A percentile compares a stretch with the other conserved stretches of the same genome.
Evolutionary conservation across 1,139 yeast species (phyloP).

Genomic region (Debaryomyces robertsiae): DNA sequence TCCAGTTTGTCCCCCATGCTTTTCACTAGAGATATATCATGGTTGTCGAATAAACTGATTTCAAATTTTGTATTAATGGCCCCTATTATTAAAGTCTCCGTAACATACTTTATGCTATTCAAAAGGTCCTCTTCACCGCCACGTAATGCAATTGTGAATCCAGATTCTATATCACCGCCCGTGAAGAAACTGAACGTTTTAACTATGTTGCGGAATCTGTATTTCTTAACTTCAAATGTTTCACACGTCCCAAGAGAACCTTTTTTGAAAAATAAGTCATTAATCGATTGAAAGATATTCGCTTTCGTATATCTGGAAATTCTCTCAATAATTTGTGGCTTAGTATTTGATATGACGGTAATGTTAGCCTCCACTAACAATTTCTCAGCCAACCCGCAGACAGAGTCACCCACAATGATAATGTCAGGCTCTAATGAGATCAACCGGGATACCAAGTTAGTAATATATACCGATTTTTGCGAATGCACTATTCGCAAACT

Average conservation of each 20-base stretch:
- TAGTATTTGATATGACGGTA: slow-evolving; percentile 76
- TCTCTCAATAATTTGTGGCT: slow-evolving; percentile 80
- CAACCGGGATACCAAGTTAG: slow-evolving; percentile 79
- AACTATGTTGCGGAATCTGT: slow-evolving; percentile 51
- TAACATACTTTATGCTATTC: slow-evolving; percentile 71
- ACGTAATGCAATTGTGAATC: slow-evolving; percentile 80
- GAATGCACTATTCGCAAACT: slow-evolving; percentile 83
- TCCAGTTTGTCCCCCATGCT: slow-evolving; percentile 12
- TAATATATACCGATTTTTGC: slow-evolving; percentile 84
- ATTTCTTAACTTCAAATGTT: slow-evolving; percentile 70
- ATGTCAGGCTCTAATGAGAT: slow-evolving; percentile 78
- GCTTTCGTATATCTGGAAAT: slow-evolving; percentile 81
- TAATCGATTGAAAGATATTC: slow-evolving; percentile 62
- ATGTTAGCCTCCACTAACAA: slow-evolving; percentile 73
- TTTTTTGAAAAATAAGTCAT: slow-evolving; percentile 50
- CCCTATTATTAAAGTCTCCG: slow-evolving; percentile 78
- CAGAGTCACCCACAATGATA: slow-evolving; percentile 76
- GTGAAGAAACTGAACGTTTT: slow-evolving; percentile 77
- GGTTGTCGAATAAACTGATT: slow-evolving; percentile 77
- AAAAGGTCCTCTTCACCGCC: slow-evolving; percentile 69
- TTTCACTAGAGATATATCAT: slow-evolving; percentile 51
- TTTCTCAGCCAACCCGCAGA: slow-evolving; percentile 80
- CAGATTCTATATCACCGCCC: slow-evolving; percentile 74
- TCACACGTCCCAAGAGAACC: slow-evolving; percentile 73
- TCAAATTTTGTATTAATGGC: slow-evolving; percentile 80